Evolutionary conservation across 805 yeast genomes (phyloP), one percentile per base, ranked within the genome.

Genomic region (Metschnikowia baotianmanensis): DNA sequence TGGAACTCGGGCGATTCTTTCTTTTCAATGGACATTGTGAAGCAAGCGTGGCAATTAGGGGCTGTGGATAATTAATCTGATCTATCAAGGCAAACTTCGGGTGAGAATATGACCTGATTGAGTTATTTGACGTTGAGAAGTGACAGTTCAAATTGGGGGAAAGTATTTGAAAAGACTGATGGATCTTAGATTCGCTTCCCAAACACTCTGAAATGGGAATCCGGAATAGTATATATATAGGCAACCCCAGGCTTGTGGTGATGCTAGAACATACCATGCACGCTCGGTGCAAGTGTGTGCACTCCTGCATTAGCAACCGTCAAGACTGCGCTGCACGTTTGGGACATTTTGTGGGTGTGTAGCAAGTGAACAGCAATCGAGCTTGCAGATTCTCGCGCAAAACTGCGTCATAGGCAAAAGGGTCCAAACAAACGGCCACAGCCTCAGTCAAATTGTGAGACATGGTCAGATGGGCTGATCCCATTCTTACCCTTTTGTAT

Each of bases 1-100:
- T 68, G 73, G 53, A 59, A 65, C 31, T 46, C 46, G 21, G 58
- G 59, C 21, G 39, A 27, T 22, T 43, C 44, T 31, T 40, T 31
- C 28, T 45, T 45, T 25, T 35, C 48, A 21, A 39, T 21, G 16
- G 43, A 20, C 43, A 40, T 40, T 29, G 20, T 40, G 12, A 18
- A 23, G 11, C 3, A 31, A n/a, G 34, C 16, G 20, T 11, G 19
- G 31, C 21, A 12, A 15, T 13, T 8, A 22, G 31, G 5, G 12
- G 31, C 31, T 28, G 20, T 11, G 10, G 31, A 10, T 7, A 15
- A 10, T 8, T 11, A 13, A 9, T 7, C n/a, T 18, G 19, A 9
- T 11, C 13, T 8, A 28, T 28, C 19, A 8, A 15, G 19, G n/a
- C n/a, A n/a, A n/a, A n/a, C n/a, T n/a, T n/a, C n/a, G n/a, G n/a